Conservation (phyloP, 768 basidiomycete species). For the Termitomyces sp. region DNA sequence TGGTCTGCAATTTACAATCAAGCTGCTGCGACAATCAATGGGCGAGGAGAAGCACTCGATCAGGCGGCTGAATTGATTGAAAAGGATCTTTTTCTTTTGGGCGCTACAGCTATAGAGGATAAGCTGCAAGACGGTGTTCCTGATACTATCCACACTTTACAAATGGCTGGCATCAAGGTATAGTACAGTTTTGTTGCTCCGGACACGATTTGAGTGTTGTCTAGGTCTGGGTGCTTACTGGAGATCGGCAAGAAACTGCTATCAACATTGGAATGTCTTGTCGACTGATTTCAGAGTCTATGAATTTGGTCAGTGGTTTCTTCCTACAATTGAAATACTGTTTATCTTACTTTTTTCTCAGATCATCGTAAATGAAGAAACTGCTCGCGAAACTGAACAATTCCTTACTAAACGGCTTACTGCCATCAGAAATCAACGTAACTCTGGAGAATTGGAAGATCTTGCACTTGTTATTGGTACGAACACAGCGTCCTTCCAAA, state of each 20-base stretch:
- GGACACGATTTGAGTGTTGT: slow-evolving; percentile 3
- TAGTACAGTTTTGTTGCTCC: background rate
- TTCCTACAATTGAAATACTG: background rate
- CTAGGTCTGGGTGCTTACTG: slow-evolving; percentile 95
- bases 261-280: slow-evolving; percentile 99
- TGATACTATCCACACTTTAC: slow-evolving; percentile 94
- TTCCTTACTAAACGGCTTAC: slow-evolving; percentile 84
- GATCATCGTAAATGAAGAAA: slow-evolving; percentile 95
- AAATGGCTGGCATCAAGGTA: slow-evolving; percentile 97
- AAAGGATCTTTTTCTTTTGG: slow-evolving; percentile 86
- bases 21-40: slow-evolving; percentile 93
- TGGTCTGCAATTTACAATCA: slow-evolving; percentile 88
- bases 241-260: slow-evolving; percentile 97
- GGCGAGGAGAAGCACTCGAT: slow-evolving; percentile 92
- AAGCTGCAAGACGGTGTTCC: slow-evolving; percentile 98
- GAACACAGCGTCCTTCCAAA: background rate
- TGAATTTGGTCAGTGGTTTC: slow-evolving; percentile 79
- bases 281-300: slow-evolving; percentile 93
- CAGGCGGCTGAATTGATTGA: slow-evolving; percentile 94
- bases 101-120: slow-evolving; percentile 98
- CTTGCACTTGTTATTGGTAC: slow-evolving; percentile 90
- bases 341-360: slow-evolving; percentile 23
- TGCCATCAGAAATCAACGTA: slow-evolving; percentile 91
- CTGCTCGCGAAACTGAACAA: slow-evolving; percentile 71
- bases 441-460: slow-evolving; percentile 89